Percentiles rank a stretch among this genome's conserved stretches.
These are phyloP conservation scores for Zasmidium angulare DNA, from an alignment of 2,329 filamentous ascomycete genomes.

Conservation along the genomic window DNA sequence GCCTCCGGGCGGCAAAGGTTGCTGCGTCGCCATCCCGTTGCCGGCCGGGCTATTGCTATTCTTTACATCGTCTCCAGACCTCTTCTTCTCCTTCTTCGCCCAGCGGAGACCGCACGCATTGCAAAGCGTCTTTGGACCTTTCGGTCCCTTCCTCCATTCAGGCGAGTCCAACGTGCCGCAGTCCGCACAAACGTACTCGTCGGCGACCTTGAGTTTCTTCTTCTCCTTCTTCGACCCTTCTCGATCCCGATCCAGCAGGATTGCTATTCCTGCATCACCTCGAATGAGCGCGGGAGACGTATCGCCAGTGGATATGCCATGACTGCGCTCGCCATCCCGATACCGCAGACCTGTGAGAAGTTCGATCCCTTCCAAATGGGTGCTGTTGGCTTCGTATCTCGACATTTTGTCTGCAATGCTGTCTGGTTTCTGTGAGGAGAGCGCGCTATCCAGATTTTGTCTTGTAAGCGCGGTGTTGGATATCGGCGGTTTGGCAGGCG, in stretches of 20 bases:
- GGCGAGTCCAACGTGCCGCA: constrained; percentile 93
- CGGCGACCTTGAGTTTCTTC: constrained; percentile 75
- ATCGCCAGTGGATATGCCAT: constrained; percentile 83
- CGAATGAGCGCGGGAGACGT: constrained; percentile 77
- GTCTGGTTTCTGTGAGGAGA: constrained; percentile 65
- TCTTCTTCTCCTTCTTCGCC: constrained; percentile 44
- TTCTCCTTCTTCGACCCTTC: constrained; percentile 83
- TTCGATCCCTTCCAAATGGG: constrained; percentile 84
- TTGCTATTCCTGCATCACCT: constrained; percentile 83
- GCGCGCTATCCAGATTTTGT: constrained; percentile 75
- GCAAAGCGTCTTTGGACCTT: constrained; percentile 89
- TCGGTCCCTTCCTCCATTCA: constrained; percentile 93
- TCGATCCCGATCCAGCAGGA: constrained; percentile 76
- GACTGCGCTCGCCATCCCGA: constrained; percentile 81
- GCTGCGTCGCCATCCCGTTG: constrained; percentile 14
- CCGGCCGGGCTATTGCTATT: constrained; percentile 18
- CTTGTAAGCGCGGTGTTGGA: constrained; percentile 71
- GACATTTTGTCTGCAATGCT: constrained; percentile 84
- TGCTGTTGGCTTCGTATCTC: constrained; percentile 68
- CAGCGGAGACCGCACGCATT: constrained; percentile 75
- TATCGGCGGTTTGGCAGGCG: constrained; percentile 61
- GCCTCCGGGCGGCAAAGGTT: constrained; percentile 14
- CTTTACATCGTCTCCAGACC: constrained; percentile 28
- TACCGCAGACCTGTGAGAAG: constrained; percentile 89
- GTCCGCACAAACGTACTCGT: constrained; percentile 94